phyloP scores from a whole-genome alignment of 1,284 basidiomycete species.

The Xerocomus minutiporus region DNA sequence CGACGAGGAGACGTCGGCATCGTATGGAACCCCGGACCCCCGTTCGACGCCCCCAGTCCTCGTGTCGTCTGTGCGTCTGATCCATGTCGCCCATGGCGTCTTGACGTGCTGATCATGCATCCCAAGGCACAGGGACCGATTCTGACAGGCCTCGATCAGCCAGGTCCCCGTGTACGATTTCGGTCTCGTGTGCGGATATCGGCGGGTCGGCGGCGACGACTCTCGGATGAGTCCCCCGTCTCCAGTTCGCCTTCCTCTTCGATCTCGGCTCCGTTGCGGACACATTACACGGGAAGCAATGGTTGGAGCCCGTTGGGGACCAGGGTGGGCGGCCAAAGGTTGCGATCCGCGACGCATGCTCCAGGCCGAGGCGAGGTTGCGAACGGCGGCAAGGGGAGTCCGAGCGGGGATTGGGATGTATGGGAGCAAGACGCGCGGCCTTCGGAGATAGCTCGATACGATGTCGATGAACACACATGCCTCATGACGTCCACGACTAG shows the following conservation, averaged over 20 bases:
- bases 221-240: slow-evolving; percentile 41
- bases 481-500: slow-evolving; percentile 19
- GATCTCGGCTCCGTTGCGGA: slow-evolving; percentile 66
- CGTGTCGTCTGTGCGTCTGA: background rate
- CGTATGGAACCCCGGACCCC: background rate
- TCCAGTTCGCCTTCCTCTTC: slow-evolving; percentile 66
- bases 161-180: slow-evolving; percentile 45
- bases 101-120: slow-evolving; percentile 13
- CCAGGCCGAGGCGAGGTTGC: background rate
- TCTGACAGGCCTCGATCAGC: slow-evolving; percentile 10
- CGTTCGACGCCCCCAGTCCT: background rate
- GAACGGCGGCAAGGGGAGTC: background rate
- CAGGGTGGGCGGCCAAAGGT: slow-evolving; percentile 41
- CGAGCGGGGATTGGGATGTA: background rate
- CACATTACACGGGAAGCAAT: slow-evolving; percentile 46
- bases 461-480: slow-evolving; percentile 33
- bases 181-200: slow-evolving; percentile 55
- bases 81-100: background rate
- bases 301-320: slow-evolving; percentile 57
- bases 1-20: slow-evolving; percentile 7
- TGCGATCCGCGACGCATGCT: background rate
- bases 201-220: slow-evolving; percentile 34
- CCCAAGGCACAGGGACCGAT: slow-evolving; percentile 6
- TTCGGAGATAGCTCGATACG: slow-evolving; percentile 7
- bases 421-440: slow-evolving; percentile 5